Conservation (phyloP, 2,329 filamentous ascomycete genomes). For the Fusarium graminum region DNA sequence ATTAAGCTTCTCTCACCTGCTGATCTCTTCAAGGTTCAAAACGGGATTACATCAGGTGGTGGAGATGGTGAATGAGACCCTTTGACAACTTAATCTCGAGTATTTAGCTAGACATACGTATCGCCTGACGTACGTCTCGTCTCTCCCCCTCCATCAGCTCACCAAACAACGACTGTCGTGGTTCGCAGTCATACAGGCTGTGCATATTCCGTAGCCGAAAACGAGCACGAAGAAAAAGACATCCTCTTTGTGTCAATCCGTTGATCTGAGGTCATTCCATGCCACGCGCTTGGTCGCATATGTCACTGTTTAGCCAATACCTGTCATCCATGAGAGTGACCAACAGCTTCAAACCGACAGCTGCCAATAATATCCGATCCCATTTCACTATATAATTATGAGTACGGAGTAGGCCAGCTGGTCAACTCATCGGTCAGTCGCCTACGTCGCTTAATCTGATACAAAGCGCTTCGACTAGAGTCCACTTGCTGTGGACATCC, state of each 20-base stretch:
- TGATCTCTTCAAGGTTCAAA: constrained; percentile 8
- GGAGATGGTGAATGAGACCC: constrained; percentile 31
- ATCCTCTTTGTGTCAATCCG: constrained; percentile 16
- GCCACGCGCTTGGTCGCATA: constrained; percentile 14
- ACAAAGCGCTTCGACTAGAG: constrained; percentile 31
- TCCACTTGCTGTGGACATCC: constrained; percentile 8
- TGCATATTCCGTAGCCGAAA: constrained; percentile 20
- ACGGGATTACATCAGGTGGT: constrained; percentile 47
- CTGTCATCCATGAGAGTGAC: constrained; percentile 9
- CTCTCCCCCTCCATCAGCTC: constrained; percentile 6
- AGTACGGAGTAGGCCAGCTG: background rate
- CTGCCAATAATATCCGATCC: background rate
- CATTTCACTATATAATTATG: background rate
- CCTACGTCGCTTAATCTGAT: constrained; percentile 32
- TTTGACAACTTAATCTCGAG: constrained; percentile 13
- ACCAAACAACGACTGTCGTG: background rate
- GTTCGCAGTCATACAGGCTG: constrained; percentile 16
- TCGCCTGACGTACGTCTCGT: constrained; percentile 12
- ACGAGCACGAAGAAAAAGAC: constrained; percentile 23
- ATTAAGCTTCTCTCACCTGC: constrained; percentile 15
- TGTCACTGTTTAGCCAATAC: constrained; percentile 15
- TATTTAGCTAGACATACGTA: constrained; percentile 10
- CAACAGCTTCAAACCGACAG: constrained; percentile 2
- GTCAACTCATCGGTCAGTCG: background rate
- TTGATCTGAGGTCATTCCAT: constrained; percentile 4